phyloP scores from a whole-genome alignment of 164 flowering plant genomes.

The Buxus sempervirens region DNA sequence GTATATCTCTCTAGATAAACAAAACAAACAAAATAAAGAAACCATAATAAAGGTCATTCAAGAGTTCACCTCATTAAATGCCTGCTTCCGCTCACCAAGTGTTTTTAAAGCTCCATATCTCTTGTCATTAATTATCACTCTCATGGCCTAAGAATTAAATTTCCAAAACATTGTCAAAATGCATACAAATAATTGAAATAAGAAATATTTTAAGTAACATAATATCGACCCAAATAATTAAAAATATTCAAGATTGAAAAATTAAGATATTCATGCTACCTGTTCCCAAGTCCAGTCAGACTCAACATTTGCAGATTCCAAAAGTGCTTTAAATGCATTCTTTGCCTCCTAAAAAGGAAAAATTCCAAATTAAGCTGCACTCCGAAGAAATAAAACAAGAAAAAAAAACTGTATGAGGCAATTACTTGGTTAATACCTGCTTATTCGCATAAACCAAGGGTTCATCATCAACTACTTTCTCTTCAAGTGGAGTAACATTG shows the following conservation, averaged over 20 bases:
- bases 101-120: slow-evolving; percentile 93
- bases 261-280: slow-evolving; percentile 31
- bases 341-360: slow-evolving; percentile 72
- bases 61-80: slow-evolving; percentile 82
- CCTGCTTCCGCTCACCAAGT: slow-evolving; percentile 96
- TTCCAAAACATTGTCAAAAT: slow-evolving; percentile 7
- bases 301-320: slow-evolving; percentile 86
- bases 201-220: too few relatives aligned
- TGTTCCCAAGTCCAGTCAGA: slow-evolving; percentile 99
- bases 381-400: neutral
- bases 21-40: too few relatives aligned
- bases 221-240: too few relatives aligned
- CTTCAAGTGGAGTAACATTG: slow-evolving; percentile 55
- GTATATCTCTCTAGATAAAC: too few relatives aligned
- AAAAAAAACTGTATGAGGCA: neutral
- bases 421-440: slow-evolving; percentile 41
- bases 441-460: slow-evolving; percentile 74
- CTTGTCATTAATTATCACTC: slow-evolving; percentile 85
- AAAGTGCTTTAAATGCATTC: slow-evolving; percentile 83
- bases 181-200: neutral
- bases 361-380: neutral
- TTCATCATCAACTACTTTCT: slow-evolving; percentile 73
- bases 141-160: slow-evolving; percentile 61
- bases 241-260: neutral
- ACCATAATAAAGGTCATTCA: neutral